These are phyloP conservation scores for Meyerozyma sp. DNA, from an alignment of 1,139 yeast genomes.

Conservation along the genomic window DNA sequence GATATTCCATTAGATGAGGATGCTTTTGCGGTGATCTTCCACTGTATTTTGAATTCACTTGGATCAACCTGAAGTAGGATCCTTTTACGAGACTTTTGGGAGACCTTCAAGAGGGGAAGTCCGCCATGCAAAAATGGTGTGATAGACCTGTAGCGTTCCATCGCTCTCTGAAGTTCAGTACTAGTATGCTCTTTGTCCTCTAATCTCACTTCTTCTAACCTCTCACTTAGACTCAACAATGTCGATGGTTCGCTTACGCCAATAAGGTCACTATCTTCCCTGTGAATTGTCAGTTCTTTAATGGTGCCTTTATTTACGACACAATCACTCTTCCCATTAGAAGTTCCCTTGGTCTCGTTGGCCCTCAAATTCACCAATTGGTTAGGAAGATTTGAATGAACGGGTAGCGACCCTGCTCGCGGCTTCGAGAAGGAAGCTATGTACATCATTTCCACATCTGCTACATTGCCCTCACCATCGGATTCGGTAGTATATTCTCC, in stretches of 20 bases:
- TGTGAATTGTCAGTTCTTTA: background rate
- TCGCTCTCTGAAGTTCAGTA: slow-evolving; percentile 4
- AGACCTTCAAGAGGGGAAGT: slow-evolving; percentile 52
- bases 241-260: background rate
- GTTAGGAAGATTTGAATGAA: background rate
- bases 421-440: background rate
- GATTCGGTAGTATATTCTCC: background rate
- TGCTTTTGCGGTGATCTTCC: slow-evolving; percentile 30
- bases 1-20: slow-evolving; percentile 11
- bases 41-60: slow-evolving; percentile 33
- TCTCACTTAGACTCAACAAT: background rate
- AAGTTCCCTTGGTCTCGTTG: background rate
- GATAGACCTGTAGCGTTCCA: slow-evolving; percentile 15
- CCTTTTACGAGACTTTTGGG: slow-evolving; percentile 62
- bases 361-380: background rate
- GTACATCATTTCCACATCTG: background rate
- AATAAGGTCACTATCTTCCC: background rate
- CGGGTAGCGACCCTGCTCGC: background rate
- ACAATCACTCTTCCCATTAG: background rate
- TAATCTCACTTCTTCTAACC: background rate
- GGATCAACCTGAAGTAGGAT: slow-evolving; percentile 31
- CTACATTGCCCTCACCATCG: background rate
- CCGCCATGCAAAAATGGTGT: slow-evolving; percentile 37
- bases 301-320: background rate
- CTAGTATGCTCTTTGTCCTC: slow-evolving; percentile 3